Base-by-base conservation (phyloP, 768 basidiomycete genomes). In the Rubroboletus satanas region DNA sequence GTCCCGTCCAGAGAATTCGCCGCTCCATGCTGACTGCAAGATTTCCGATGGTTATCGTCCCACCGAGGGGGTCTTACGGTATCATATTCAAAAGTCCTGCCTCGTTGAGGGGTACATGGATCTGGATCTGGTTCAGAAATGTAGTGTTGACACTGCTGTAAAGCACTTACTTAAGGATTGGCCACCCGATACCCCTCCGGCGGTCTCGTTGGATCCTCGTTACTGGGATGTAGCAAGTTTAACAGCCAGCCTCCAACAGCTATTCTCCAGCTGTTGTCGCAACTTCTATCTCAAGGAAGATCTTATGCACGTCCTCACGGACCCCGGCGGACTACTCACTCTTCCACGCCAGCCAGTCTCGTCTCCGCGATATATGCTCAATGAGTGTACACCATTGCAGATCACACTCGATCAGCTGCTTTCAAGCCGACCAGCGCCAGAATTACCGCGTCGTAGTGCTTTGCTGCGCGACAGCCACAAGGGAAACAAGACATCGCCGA, bases 201-300 rank as follows among this genome's bases (percentile, higher is more conserved):
- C 12, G 1, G 9, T 17, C 32, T 37, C 49, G 5, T 26, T 55
- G 21, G 15, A 51, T 21, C 11, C 28, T 1, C 5, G 4, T 28
- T 46, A 0, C 5, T 55, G 50, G 28, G 38, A 39, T 4, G 38
- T 58, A 28, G 6, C 4, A 9, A 8, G n/a, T 15, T 33, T 65
- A 5, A 32, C 26, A 3, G 1, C 51, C 15, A 42, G 41, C 15
- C 26, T 60, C 12, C 21, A 7, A 23, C 32, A 1, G 18, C 9
- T 62, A 29, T 65, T 62, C 29, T 18, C 37, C 1, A 38, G 37
- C n/a, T 39, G 38, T 39, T 39, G 45, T 36, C 53, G 45, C 26
- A 64, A 64, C 26, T 32, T 7, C 21, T 3, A 21, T 6, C 37
- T 61, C 36, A 55, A 49, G 28, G 18, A 44, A 35, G 3, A 18